Conservation (phyloP, 495 filamentous ascomycete species). For the Schizothecium vesticola region DNA sequence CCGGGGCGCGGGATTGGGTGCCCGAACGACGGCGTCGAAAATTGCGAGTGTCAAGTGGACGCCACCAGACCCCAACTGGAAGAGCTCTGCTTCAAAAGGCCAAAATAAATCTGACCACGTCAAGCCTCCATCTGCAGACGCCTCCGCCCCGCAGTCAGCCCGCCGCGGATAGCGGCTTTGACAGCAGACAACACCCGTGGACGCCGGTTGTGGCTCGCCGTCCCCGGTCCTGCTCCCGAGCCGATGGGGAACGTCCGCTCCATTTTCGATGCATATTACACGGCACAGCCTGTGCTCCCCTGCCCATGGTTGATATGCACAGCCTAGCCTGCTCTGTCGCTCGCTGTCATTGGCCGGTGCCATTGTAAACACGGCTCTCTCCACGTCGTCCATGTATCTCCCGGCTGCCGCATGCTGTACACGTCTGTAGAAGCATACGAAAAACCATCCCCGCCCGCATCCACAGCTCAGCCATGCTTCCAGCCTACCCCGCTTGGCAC, state of each 20-base stretch:
- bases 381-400: not conserved
- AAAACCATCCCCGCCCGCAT: not conserved
- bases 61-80: not conserved
- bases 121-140: not conserved
- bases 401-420: not conserved
- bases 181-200: not conserved
- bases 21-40: not conserved
- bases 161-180: not conserved
- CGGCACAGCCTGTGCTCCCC: not conserved
- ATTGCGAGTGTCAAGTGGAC: not conserved
- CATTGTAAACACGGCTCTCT: not conserved
- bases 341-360: not conserved
- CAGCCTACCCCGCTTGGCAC: not conserved
- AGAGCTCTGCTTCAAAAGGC: not conserved
- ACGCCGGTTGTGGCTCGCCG: not conserved
- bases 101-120: not conserved
- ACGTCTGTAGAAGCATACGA: not conserved
- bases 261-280: not conserved
- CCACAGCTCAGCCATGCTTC: not conserved
- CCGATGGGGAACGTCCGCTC: not conserved
- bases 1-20: not conserved
- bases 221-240: not conserved
- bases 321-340: not conserved
- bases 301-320: not conserved
- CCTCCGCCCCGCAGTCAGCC: not conserved